Evolutionary conservation across 441 rosid species (phyloP).

Genomic region (Erodium moschatum): DNA sequence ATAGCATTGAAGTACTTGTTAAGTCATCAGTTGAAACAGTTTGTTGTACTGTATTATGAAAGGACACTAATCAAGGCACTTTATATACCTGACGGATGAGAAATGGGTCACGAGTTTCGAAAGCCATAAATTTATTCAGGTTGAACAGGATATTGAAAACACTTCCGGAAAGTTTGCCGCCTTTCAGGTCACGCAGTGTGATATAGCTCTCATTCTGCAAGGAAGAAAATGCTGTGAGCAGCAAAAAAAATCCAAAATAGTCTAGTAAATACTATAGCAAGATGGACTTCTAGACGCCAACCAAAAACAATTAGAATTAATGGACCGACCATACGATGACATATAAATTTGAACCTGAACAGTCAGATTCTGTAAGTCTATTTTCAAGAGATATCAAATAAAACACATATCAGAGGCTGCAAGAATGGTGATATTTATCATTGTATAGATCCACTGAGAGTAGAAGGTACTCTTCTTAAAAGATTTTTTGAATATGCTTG

Average conservation of each 20-base stretch:
- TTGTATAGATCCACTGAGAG: not conserved
- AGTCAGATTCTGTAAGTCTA: not conserved
- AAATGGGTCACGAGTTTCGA: slow-evolving; percentile 52
- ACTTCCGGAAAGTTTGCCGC: slow-evolving; percentile 46
- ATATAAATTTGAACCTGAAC: not conserved
- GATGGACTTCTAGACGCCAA: not conserved
- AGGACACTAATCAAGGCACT: slow-evolving; percentile 12
- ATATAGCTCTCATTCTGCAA: slow-evolving; percentile 49
- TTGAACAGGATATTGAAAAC: slow-evolving; percentile 58
- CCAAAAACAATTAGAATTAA: not conserved
- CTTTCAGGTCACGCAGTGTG: slow-evolving; percentile 47
- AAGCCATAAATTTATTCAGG: slow-evolving; percentile 50
- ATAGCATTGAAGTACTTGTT: not conserved
- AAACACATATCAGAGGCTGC: not conserved
- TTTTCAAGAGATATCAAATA: not conserved
- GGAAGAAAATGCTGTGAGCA: not conserved
- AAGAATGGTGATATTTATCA: not conserved
- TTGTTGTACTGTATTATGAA: not conserved
- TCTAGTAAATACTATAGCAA: not conserved
- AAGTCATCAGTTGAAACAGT: not conserved
- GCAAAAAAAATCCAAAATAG: not conserved
- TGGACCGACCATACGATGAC: not conserved
- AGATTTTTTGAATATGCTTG: not conserved
- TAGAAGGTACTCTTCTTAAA: not conserved
- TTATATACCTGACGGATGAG: slow-evolving; percentile 43